Conservation (phyloP, 1,139 yeast genomes). For the Taphrina betulina region DNA sequence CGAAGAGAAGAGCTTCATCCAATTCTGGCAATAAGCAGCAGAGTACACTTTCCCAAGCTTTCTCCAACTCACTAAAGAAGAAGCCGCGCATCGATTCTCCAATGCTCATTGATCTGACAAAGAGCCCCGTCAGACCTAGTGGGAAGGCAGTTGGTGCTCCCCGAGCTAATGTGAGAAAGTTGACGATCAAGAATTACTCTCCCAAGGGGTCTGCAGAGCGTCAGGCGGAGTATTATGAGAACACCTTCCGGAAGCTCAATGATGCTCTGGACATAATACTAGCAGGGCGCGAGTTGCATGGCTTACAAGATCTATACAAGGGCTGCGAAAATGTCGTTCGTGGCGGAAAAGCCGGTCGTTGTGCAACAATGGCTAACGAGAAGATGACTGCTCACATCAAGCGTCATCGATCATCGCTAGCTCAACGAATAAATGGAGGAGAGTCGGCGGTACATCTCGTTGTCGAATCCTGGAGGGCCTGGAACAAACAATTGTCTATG, state of each 20-base stretch:
- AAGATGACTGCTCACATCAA: slow-evolving; percentile 34
- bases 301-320: slow-evolving; percentile 45
- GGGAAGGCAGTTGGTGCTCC: slow-evolving; percentile 13
- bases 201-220: slow-evolving; percentile 7
- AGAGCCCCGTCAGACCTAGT: slow-evolving; percentile 17
- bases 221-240: slow-evolving; percentile 37
- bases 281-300: slow-evolving; percentile 34
- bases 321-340: slow-evolving; percentile 47
- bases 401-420: slow-evolving; percentile 17
- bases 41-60: slow-evolving; percentile 14
- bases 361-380: slow-evolving; percentile 32
- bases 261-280: slow-evolving; percentile 40
- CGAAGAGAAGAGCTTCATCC: slow-evolving; percentile 14
- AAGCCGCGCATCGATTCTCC: slow-evolving; percentile 10
- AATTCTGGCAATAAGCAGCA: slow-evolving; percentile 20
- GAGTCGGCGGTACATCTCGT: slow-evolving; percentile 34
- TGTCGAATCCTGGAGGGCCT: slow-evolving; percentile 40
- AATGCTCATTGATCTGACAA: slow-evolving; percentile 23
- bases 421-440: slow-evolving; percentile 17
- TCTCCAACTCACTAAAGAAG: slow-evolving; percentile 21
- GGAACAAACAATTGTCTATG: slow-evolving; percentile 41
- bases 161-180: slow-evolving; percentile 4
- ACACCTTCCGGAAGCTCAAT: slow-evolving; percentile 38
- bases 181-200: slow-evolving; percentile 28
- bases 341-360: slow-evolving; percentile 40